Conservation (phyloP, 1,284 basidiomycete species). For the Naganishia cerealis region DNA sequence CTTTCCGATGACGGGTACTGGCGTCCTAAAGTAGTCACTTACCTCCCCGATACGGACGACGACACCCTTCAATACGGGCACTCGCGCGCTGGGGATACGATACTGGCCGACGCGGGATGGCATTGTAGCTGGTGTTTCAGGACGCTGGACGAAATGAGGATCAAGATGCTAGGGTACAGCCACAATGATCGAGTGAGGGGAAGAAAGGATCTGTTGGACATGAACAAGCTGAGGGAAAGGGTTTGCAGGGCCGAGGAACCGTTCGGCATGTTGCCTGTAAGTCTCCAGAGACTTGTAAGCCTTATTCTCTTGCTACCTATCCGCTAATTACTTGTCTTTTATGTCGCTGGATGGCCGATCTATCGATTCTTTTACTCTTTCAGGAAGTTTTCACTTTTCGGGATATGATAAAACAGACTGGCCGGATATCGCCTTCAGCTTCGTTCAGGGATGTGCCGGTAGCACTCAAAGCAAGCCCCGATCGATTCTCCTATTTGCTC, state of each 20-base stretch:
- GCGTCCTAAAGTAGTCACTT: conserved; percentile 61
- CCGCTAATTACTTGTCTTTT: too few species aligned
- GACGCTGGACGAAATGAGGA: conserved; percentile 39
- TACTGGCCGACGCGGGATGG: conserved; percentile 64
- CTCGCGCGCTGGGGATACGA: conserved; percentile 54
- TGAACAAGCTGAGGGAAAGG: conserved; percentile 31
- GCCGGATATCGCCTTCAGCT: conserved; percentile 14
- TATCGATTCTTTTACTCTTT: not conserved
- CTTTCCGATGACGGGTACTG: conserved; percentile 57
- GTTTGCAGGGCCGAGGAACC: conserved; percentile 41
- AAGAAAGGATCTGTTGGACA: conserved; percentile 28
- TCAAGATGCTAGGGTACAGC: conserved; percentile 42
- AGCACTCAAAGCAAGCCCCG: conserved; percentile 36
- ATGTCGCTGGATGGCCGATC: not conserved
- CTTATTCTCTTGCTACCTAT: not conserved
- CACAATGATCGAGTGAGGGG: conserved; percentile 42
- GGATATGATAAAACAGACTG: conserved; percentile 39
- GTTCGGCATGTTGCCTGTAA: conserved; percentile 43
- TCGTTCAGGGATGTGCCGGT: conserved; percentile 37
- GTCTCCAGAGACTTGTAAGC: conserved; percentile 6
- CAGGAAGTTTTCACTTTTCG: conserved; percentile 41
- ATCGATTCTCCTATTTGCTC: conserved; percentile 38
- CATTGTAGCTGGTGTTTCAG: conserved; percentile 50
- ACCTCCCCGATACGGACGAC: conserved; percentile 57
- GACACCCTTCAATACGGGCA: conserved; percentile 55